Evolutionary conservation across 2,329 filamentous ascomycete genomes (phyloP).

Genomic region (Keithomyces neogunnii): DNA sequence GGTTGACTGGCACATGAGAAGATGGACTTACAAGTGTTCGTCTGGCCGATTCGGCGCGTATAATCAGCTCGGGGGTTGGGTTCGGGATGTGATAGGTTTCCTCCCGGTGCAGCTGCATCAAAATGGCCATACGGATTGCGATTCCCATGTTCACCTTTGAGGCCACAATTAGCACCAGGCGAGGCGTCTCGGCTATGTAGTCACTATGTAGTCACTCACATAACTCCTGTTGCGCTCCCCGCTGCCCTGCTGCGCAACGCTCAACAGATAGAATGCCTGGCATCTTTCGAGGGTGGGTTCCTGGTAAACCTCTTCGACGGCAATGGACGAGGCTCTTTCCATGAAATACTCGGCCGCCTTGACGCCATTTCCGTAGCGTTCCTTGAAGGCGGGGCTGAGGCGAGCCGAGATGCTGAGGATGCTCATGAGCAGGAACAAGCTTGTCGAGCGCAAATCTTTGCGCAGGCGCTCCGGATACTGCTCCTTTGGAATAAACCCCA

Average conservation of each 20-base stretch:
- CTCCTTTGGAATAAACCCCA: constrained; percentile 49
- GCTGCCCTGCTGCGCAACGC: constrained; percentile 50
- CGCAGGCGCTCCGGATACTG: constrained; percentile 39
- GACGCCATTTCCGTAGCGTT: constrained; percentile 41
- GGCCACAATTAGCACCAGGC: background rate
- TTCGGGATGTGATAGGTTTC: constrained; percentile 40
- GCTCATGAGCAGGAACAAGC: constrained; percentile 44
- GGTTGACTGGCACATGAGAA: background rate
- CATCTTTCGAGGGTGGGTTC: constrained; percentile 45
- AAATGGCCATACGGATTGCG: constrained; percentile 45
- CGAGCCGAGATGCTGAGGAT: constrained; percentile 50
- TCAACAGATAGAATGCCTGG: constrained; percentile 50
- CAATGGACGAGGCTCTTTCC: constrained; percentile 38
- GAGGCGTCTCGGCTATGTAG: background rate
- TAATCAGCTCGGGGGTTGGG: constrained; percentile 34
- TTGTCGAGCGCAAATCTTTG: constrained; percentile 38
- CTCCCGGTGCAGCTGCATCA: constrained; percentile 47
- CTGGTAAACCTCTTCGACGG: constrained; percentile 41
- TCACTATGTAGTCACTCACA: constrained; percentile 25
- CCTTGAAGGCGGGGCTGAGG: constrained; percentile 39
- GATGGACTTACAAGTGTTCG: constrained; percentile 39
- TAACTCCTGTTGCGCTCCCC: constrained; percentile 45
- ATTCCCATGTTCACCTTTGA: constrained; percentile 47
- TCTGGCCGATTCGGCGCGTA: constrained; percentile 46
- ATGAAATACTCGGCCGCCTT: constrained; percentile 46